Evolutionary conservation across 768 basidiomycete genomes (phyloP), one percentile per base, ranked within the genome.

Genomic region (Nidularia pulvinata): DNA sequence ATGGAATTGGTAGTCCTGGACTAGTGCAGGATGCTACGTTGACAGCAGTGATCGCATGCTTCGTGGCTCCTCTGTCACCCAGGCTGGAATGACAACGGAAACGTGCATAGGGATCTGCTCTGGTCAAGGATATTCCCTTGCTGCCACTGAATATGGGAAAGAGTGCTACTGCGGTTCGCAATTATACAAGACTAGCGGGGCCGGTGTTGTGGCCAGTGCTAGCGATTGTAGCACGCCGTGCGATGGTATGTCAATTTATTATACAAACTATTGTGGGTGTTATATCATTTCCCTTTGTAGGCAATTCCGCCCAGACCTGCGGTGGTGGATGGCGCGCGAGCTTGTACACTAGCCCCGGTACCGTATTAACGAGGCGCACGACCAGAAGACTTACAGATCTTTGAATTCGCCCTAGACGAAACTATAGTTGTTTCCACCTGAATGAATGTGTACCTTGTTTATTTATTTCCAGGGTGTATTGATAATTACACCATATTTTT

Each of bases 161-260:
- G 65, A 75, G 52, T 74, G 73, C 52, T 69, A 64, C 52, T 75
- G 74, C 53, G 72, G 70, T 22, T 61, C 63, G 4, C 55, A 64
- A 47, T 33, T 71, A 30, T 57, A 49, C 58, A 63, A 60, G 49
- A 58, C 64, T 5, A 54, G 54, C 43, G 63, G 62, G 5, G 54
- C 54, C 7, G 64, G 71, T 39, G 53, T 57, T 39, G 19, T 52
- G 5, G 55, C 59, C 6, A 45, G 55, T 43, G 35, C 58, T 19
- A 51, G 48, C 1, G 57, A 69, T 46, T 75, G 74, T 44, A 64
- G 58, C 54, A 61, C 64, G 48, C 53, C 62, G 39, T 74, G 74
- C 51, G 54, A 43, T 49, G 72, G 73, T 74, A 48, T n/a, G 62
- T 57, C 9, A n/a, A n/a, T 30, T 48, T 22, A 10, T 48, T 13